A percentile compares a stretch with the other conserved stretches of the same genome.
These are phyloP conservation scores for Oemleria cerasiformis DNA, from an alignment of 306 rosid genomes.

Conservation along the genomic window DNA sequence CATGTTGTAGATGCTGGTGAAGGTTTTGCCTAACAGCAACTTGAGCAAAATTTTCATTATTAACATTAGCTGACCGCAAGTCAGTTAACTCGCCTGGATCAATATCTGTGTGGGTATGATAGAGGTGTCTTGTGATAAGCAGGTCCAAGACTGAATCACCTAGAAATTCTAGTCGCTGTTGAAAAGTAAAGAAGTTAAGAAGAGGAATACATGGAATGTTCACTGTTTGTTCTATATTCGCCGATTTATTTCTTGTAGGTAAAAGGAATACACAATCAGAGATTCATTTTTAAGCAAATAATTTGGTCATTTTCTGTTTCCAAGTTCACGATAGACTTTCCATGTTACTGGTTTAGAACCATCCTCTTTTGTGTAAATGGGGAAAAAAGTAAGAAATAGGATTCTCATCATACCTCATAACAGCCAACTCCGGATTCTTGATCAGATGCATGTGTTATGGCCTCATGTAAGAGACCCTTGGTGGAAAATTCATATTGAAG, in stretches of 20 bases:
- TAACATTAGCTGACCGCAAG: slow-evolving; percentile 91
- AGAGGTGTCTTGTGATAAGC: slow-evolving; percentile 83
- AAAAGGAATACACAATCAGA: background rate
- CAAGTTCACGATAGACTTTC: background rate
- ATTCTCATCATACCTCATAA: slow-evolving; percentile 58
- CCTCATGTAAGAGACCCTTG: slow-evolving; percentile 83
- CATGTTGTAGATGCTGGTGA: slow-evolving; percentile 71
- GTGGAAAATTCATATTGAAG: slow-evolving; percentile 63
- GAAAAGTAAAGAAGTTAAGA: slow-evolving; percentile 31
- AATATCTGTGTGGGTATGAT: slow-evolving; percentile 53
- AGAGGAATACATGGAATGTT: slow-evolving; percentile 11
- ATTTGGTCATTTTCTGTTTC: background rate
- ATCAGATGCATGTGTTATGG: slow-evolving; percentile 70
- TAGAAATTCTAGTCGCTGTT: slow-evolving; percentile 92
- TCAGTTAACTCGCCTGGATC: slow-evolving; percentile 94
- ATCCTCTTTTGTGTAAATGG: background rate
- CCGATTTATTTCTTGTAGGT: background rate
- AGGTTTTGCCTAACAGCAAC: slow-evolving; percentile 64
- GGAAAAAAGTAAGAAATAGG: background rate
- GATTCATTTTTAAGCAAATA: background rate
- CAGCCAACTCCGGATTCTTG: slow-evolving; percentile 55
- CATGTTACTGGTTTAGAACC: background rate
- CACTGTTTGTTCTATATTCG: background rate
- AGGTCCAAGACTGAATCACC: slow-evolving; percentile 91
- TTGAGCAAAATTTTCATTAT: slow-evolving; percentile 84